Evolutionary conservation across 2,329 filamentous ascomycete genomes (phyloP), one percentile per base, ranked within the genome.

Genomic region (Ophiostoma sp.): DNA sequence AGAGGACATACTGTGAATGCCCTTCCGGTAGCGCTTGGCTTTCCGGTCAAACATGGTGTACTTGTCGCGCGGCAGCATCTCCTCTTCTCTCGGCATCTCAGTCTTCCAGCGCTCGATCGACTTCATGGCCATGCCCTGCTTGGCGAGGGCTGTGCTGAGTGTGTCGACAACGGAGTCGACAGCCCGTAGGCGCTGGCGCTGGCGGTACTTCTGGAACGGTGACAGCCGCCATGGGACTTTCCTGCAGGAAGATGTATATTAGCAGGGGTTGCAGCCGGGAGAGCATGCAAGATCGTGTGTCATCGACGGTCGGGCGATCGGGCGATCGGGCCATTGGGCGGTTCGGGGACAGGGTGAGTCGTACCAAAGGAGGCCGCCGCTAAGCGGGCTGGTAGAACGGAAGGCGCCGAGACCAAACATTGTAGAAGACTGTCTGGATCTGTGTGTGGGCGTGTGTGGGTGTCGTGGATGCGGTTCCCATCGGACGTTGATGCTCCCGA

Each of bases 11-110:
- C 93, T 98, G 81, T 98, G 94, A 78, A 99, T 93, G 68, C 93
- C 92, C 87, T 99, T 99, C 77, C 95, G 85, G 79, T 98, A 99
- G 75, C 87, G 89, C 87, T 93, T 96, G 78, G 91, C 93, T 80
- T 98, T 97, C 74, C 93, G 89, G 79, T 97, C 94, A 79, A 98
- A 99, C 75, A 99, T 90, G 41, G 92, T 97, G 81, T 99, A 99
- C 81, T 99, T 99, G 81, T 99, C 95, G 79, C 87, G 90, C 64
- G 95, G 90, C 78, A 96, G 78, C 95, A 99, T 99, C 83, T 98
- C 93, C 75, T 87, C 85, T 84, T 99, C 95, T 40, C 87, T 90
- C 36, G 95, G 95, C 95, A 99, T 99, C 80, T 97, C 92, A 49
- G 85, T 84, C 83, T 95, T 97, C 95, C 95, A 99, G 76, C 89